These are phyloP conservation scores for Fusarium sp. DNA, from an alignment of 2,329 filamentous ascomycete genomes.

Conservation along the genomic window DNA sequence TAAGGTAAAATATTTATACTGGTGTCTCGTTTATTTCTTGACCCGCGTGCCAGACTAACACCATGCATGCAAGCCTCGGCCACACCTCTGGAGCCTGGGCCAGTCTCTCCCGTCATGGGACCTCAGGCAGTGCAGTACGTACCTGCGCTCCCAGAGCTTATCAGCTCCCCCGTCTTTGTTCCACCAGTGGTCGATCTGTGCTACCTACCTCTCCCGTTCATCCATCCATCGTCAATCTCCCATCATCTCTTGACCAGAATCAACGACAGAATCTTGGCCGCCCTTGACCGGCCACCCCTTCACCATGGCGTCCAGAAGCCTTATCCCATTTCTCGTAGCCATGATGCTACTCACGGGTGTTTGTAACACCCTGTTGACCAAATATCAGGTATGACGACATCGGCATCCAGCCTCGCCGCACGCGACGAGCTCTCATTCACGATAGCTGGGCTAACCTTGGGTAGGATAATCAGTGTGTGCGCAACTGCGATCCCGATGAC, in stretches of 20 bases:
- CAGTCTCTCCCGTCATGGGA: neutral
- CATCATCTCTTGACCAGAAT: conserved; percentile 14
- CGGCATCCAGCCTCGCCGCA: neutral
- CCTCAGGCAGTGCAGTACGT: conserved; percentile 10
- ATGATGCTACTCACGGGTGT: conserved; percentile 98
- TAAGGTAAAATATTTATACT: no score
- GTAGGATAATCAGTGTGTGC: conserved; percentile 96
- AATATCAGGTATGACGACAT: conserved; percentile 80
- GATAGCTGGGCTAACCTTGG: conserved; percentile 11
- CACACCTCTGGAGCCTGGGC: neutral
- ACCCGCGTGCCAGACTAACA: conserved; percentile 2
- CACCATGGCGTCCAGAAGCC: conserved; percentile 75
- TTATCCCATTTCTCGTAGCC: conserved; percentile 87
- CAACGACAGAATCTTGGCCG: conserved; percentile 10
- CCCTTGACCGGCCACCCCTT: conserved; percentile 8
- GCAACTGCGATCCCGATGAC: conserved; percentile 79
- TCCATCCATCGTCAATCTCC: conserved; percentile 12
- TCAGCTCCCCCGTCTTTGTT: conserved; percentile 35
- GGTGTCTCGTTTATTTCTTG: no score
- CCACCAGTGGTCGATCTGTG: conserved; percentile 15
- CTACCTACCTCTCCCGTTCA: neutral
- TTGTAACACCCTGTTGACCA: conserved; percentile 96
- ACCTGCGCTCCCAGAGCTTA: conserved; percentile 33
- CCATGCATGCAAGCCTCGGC: neutral
- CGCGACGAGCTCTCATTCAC: neutral